Evolutionary conservation across 2,329 filamentous ascomycete species (phyloP).

Genomic region (Neophaeococcomyces mojaviensis): DNA sequence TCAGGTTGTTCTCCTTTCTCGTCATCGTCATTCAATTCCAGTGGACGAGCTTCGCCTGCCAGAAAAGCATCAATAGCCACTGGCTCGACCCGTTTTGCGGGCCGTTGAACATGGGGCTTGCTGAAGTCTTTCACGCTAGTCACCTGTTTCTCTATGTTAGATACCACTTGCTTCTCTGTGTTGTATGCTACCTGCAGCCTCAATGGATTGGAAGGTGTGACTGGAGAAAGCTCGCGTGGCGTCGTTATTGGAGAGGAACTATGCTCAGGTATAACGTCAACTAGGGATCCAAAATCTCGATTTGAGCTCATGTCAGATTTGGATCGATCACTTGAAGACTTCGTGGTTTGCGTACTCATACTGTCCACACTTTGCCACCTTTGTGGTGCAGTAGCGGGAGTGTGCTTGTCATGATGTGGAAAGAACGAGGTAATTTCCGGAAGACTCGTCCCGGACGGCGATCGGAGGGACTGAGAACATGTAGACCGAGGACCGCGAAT

Average conservation of each 20-base stretch:
- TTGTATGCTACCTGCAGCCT: too few relatives aligned
- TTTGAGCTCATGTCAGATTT: neutral
- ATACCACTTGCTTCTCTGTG: too few relatives aligned
- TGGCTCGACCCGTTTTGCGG: neutral
- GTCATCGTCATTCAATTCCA: neutral
- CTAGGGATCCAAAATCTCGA: neutral
- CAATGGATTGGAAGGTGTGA: constrained; percentile 7
- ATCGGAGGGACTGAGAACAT: constrained; percentile 3
- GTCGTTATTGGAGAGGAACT: constrained; percentile 9
- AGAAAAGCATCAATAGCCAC: constrained; percentile 14
- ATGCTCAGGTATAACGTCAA: constrained; percentile 10
- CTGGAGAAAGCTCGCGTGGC: constrained; percentile 9
- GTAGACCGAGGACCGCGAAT: neutral
- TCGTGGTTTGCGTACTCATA: neutral
- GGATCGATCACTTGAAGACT: neutral
- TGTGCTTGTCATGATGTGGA: neutral
- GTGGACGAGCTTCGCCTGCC: constrained; percentile 18
- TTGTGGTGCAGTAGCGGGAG: neutral
- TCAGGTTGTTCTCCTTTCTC: constrained; percentile 1
- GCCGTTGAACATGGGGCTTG: neutral
- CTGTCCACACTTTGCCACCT: neutral
- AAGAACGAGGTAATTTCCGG: constrained; percentile 8
- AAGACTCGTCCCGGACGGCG: constrained; percentile 8
- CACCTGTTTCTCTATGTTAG: too few relatives aligned
- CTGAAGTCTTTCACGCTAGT: neutral